Conservation (phyloP, 1,284 basidiomycete genomes). For the Apiotrichum brassicae region DNA sequence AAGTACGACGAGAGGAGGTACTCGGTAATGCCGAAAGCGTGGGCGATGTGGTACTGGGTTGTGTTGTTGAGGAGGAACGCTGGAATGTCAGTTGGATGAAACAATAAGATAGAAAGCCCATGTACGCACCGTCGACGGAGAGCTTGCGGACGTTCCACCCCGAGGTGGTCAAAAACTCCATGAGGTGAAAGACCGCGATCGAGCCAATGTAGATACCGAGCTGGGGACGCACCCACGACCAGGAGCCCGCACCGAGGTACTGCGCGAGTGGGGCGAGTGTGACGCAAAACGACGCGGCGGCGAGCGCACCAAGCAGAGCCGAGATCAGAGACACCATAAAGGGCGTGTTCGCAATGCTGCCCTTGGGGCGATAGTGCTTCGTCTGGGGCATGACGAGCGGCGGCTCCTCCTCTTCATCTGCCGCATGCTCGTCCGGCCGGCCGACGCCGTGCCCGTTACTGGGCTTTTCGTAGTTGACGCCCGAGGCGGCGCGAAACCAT, state of each 20-base stretch:
- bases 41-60: conserved; percentile 74
- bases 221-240: conserved; percentile 64
- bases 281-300: conserved; percentile 38
- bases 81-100: conserved; percentile 37
- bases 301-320: conserved; percentile 59
- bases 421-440: not conserved
- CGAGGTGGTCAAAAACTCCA: conserved; percentile 90
- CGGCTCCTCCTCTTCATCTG: not conserved
- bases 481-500: not conserved
- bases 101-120: not conserved
- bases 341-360: conserved; percentile 75
- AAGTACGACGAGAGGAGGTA: conserved; percentile 68
- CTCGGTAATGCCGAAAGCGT: conserved; percentile 70
- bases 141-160: conserved; percentile 92
- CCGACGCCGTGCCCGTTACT: not conserved
- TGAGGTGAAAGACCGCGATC: conserved; percentile 84
- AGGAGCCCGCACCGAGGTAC: conserved; percentile 37
- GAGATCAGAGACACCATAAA: conserved; percentile 65
- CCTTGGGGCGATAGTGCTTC: conserved; percentile 46
- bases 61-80: conserved; percentile 95
- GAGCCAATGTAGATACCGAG: conserved; percentile 73
- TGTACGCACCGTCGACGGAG: conserved; percentile 77
- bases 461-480: not conserved
- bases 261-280: conserved; percentile 50
- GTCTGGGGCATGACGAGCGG: conserved; percentile 5